A percentile compares a stretch with the other conserved stretches of the same genome.
Evolutionary conservation across 1,284 basidiomycete genomes (phyloP).

Genomic region (Phellinidium pouzarii): DNA sequence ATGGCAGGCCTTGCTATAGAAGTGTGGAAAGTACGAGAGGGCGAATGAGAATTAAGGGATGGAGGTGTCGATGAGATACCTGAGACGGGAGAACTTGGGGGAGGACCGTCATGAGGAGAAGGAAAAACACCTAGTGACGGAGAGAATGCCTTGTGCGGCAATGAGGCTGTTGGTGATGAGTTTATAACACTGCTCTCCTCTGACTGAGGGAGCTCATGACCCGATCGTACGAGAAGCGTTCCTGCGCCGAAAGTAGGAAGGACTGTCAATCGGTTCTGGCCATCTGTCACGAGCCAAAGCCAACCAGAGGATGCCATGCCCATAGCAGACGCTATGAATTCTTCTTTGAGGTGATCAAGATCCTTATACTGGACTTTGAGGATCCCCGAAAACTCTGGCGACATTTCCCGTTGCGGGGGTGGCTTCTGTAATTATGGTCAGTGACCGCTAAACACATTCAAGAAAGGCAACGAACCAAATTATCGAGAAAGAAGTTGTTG

Average conservation of each 20-base stretch:
- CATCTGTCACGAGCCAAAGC: slow-evolving; percentile 82
- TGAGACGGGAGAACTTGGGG: slow-evolving; percentile 29
- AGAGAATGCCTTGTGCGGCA: background rate
- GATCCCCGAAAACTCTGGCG: background rate
- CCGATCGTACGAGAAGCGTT: slow-evolving; percentile 75
- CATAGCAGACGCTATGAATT: slow-evolving; percentile 68
- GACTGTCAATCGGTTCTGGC: slow-evolving; percentile 56
- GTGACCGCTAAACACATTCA: slow-evolving; percentile 4
- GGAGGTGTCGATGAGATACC: slow-evolving; percentile 24
- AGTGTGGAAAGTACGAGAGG: slow-evolving; percentile 24
- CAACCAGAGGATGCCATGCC: slow-evolving; percentile 82
- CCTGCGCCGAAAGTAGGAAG: slow-evolving; percentile 86
- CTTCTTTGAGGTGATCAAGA: slow-evolving; percentile 66
- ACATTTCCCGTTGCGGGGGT: slow-evolving; percentile 31
- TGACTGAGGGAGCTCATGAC: slow-evolving; percentile 20
- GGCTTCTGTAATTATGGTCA: slow-evolving; percentile 38
- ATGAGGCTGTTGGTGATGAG: too few species aligned
- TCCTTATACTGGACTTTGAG: slow-evolving; percentile 48
- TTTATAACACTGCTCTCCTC: slow-evolving; percentile 1
- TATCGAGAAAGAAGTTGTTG: slow-evolving; percentile 91
- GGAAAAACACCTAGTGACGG: slow-evolving; percentile 10
- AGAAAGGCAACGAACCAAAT: slow-evolving; percentile 53
- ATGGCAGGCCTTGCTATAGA: slow-evolving; percentile 6
- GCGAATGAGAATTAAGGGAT: slow-evolving; percentile 25
- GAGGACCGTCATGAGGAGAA: slow-evolving; percentile 1